These are phyloP conservation scores for Lathyrus tuberosus DNA, from an alignment of 306 rosid genomes.

Conservation along the genomic window DNA sequence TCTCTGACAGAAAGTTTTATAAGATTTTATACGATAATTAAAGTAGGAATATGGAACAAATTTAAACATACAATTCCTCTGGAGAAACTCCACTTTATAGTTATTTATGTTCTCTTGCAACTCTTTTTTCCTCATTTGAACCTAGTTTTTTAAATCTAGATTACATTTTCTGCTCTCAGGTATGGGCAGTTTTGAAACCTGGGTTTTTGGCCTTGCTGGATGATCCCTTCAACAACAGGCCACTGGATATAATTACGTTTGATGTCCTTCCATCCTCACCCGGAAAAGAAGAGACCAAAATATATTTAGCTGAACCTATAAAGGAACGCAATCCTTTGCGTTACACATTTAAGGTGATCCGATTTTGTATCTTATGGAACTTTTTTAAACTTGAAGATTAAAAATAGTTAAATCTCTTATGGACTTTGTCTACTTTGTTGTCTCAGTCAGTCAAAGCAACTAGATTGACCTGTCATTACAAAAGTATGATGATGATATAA, in stretches of 20 bases:
- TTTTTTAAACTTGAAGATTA: conserved; percentile 6
- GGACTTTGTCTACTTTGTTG: conserved; percentile 4
- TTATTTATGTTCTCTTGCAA: conserved; percentile 24
- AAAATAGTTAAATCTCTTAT: conserved; percentile 17
- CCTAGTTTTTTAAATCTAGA: conserved; percentile 29
- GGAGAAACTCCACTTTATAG: conserved; percentile 19
- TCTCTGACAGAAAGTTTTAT: background rate
- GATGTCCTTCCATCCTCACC: conserved; percentile 85
- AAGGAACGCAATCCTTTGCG: conserved; percentile 86
- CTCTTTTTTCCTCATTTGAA: conserved; percentile 31
- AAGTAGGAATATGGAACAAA: conserved; percentile 20
- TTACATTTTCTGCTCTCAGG: conserved; percentile 53
- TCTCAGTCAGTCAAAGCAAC: conserved; percentile 30
- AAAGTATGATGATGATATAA: conserved; percentile 15
- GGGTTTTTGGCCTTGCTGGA: conserved; percentile 95
- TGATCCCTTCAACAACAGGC: conserved; percentile 80
- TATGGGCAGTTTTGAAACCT: conserved; percentile 97
- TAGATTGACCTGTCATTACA: conserved; percentile 16
- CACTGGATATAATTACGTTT: conserved; percentile 79
- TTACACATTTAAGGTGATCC: conserved; percentile 72
- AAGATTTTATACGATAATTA: conserved; percentile 1
- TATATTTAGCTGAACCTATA: conserved; percentile 71
- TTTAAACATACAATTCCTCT: conserved; percentile 14
- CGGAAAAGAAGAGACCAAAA: conserved; percentile 64
- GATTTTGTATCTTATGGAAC: conserved; percentile 15